A percentile compares a stretch with the other conserved stretches of the same genome.
Conservation (phyloP, 1,284 basidiomycete species). For the Leccinum ponderosum region DNA sequence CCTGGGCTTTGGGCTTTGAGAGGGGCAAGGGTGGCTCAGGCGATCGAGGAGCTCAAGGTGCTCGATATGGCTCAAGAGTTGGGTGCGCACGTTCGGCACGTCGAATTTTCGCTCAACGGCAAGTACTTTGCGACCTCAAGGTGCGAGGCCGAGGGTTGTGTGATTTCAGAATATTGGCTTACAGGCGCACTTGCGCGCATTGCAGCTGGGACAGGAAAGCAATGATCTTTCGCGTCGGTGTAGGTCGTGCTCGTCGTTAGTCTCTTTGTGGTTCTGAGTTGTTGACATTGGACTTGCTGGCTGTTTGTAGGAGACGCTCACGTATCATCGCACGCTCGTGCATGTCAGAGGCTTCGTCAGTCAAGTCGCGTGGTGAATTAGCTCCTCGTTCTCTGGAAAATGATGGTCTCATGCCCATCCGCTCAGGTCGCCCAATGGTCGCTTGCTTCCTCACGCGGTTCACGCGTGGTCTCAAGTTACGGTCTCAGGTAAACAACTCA, state of each 20-base stretch:
- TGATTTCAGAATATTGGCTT: slow-evolving; percentile 5
- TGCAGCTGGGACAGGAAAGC: slow-evolving; percentile 76
- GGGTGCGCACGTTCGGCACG: slow-evolving; percentile 32
- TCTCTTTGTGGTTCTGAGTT: too few relatives aligned
- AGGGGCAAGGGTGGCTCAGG: slow-evolving; percentile 51
- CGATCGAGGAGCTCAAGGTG: slow-evolving; percentile 57
- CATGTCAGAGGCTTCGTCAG: slow-evolving; percentile 75
- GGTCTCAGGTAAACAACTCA: slow-evolving; percentile 64
- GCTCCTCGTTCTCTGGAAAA: neutral
- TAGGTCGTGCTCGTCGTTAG: too few relatives aligned
- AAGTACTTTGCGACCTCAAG: slow-evolving; percentile 39
- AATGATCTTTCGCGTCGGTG: too few relatives aligned
- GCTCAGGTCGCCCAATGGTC: slow-evolving; percentile 62
- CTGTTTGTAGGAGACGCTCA: slow-evolving; percentile 58
- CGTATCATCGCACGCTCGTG: slow-evolving; percentile 65
- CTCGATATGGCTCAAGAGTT: slow-evolving; percentile 58
- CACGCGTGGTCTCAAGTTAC: slow-evolving; percentile 67
- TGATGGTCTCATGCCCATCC: neutral
- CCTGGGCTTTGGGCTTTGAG: slow-evolving; percentile 40
- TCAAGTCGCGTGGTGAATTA: slow-evolving; percentile 69
- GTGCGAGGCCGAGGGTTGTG: slow-evolving; percentile 8
- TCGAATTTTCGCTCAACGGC: slow-evolving; percentile 41
- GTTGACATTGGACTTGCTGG: too few relatives aligned
- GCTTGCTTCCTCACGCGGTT: slow-evolving; percentile 66
- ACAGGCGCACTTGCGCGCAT: neutral